Conservation (phyloP, 116 monocot species). For the Papilionanthe hybrid region DNA sequence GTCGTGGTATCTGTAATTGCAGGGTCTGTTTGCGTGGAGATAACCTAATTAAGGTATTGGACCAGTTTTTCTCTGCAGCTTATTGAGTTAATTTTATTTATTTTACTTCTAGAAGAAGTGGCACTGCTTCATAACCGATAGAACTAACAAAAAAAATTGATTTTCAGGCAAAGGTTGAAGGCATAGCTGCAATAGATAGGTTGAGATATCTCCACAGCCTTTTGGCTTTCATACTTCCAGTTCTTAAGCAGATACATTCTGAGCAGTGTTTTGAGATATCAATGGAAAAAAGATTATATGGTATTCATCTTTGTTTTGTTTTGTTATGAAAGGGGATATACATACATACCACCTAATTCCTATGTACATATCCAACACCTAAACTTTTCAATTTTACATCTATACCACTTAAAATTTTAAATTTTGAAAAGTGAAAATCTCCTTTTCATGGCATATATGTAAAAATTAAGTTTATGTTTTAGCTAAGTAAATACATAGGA, state of each 20-base stretch:
- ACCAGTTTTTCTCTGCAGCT: not conserved
- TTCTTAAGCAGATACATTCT: conserved; percentile 68
- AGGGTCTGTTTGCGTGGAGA: conserved; percentile 61
- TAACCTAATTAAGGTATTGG: conserved; percentile 74
- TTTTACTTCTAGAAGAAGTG: not conserved
- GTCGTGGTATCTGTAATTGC: conserved; percentile 88
- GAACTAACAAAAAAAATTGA: not conserved
- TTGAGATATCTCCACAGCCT: conserved; percentile 76
- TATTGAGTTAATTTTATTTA: not conserved
- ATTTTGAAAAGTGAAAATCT: no score
- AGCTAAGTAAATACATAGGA: no score
- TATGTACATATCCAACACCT: no score
- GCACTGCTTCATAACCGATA: not conserved
- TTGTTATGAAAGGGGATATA: not conserved
- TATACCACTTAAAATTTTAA: no score
- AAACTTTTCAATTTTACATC: no score
- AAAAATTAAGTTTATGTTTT: no score
- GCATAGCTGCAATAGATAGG: conserved; percentile 59
- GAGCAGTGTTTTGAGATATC: conserved; percentile 79
- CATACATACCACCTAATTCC: no score
- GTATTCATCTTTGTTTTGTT: conserved; percentile 29
- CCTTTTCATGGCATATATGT: no score
- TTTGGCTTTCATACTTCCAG: conserved; percentile 64
- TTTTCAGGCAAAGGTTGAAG: conserved; percentile 64
- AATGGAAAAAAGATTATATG: conserved; percentile 61